Evolutionary conservation across 306 rosid genomes (phyloP), one percentile per base, ranked within the genome.

Genomic region (Prunus mume): DNA sequence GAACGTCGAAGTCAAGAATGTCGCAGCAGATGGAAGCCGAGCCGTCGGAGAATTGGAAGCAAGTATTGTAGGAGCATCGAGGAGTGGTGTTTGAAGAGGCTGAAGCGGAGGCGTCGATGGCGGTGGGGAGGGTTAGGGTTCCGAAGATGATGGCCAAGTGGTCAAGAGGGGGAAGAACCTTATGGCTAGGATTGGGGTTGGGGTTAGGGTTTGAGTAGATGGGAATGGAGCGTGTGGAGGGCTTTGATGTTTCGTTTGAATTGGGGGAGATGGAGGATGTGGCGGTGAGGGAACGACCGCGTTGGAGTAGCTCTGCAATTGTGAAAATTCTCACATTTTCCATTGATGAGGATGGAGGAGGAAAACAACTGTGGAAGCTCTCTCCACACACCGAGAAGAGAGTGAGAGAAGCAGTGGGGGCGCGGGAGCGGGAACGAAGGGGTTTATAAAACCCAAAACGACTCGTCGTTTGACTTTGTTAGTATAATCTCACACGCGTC

Each of bases 11-110:
- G 58, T 79, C 80, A 62, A 95, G 89, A 74, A 95, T 46, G 78
- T 95, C 97, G 70, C 98, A 95, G 82, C 98, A 95, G 61, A 92
- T 56, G 0, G 89, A 70, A 73, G 82, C 85, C 27, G 91, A 86
- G 41, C 72, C 81, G 72, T 95, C 96, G 20, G 93, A 82, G 85
- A 95, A 92, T 68, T 79, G 90, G 84, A 95, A 75, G 88, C 98
- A 88, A 71, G 54, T 79, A 63, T 20, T 75, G 82, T 56, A 81
- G 22, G 89, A 77, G 85, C 97, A 90, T 20, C 64, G 67, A 74
- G 58, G 47, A 46, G 55, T 52, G 38, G 81, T 27, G 22, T 64
- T 70, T 46, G 69, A 45, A 58, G 68, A 25, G 28, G 5, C 14
- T 32, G 25, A 17, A 18, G 77, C 46, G 68, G 86, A 55, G 11